Percentiles rank a stretch among this genome's conserved stretches.
Evolutionary conservation across 805 yeast species (phyloP).

Genomic region (Torulaspora indica): DNA sequence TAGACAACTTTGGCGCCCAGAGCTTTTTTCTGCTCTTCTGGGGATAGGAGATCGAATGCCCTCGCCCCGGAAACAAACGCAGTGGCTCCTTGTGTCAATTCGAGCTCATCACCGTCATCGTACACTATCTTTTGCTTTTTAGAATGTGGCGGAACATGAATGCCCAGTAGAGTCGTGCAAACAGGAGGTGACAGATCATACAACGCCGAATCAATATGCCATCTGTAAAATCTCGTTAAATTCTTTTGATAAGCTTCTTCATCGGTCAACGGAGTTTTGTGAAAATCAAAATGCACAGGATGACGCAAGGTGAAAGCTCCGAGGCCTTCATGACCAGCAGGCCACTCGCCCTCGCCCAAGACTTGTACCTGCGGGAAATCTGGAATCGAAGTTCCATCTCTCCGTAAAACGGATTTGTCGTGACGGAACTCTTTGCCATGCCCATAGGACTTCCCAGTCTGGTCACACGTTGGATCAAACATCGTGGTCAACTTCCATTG

Average conservation of each 20-base stretch:
- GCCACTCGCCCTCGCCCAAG: slow-evolving; percentile 75
- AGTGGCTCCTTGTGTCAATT: slow-evolving; percentile 79
- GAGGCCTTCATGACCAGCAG: slow-evolving; percentile 53
- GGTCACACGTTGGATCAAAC: slow-evolving; percentile 65
- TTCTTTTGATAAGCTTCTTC: slow-evolving; percentile 55
- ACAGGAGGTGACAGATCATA: slow-evolving; percentile 84
- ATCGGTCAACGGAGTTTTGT: slow-evolving; percentile 58
- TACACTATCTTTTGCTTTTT: slow-evolving; percentile 62
- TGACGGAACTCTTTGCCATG: slow-evolving; percentile 77
- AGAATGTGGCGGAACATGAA: slow-evolving; percentile 68
- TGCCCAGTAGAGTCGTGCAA: slow-evolving; percentile 78
- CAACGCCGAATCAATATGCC: slow-evolving; percentile 91
- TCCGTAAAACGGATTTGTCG: slow-evolving; percentile 60
- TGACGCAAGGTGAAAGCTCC: slow-evolving; percentile 62
- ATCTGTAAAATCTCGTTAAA: slow-evolving; percentile 79
- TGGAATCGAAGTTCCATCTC: slow-evolving; percentile 78
- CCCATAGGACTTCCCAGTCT: slow-evolving; percentile 60
- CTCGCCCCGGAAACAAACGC: slow-evolving; percentile 82
- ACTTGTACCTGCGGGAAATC: slow-evolving; percentile 86
- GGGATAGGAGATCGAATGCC: slow-evolving; percentile 63
- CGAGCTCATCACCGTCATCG: slow-evolving; percentile 61
- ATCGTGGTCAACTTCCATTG: slow-evolving; percentile 72
- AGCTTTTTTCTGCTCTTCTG: slow-evolving; percentile 70
- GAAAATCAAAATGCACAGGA: slow-evolving; percentile 81
- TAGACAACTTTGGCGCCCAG: slow-evolving; percentile 75